phyloP scores from a whole-genome alignment of 208 protist species.

The Balamuthia mandrillaris region DNA sequence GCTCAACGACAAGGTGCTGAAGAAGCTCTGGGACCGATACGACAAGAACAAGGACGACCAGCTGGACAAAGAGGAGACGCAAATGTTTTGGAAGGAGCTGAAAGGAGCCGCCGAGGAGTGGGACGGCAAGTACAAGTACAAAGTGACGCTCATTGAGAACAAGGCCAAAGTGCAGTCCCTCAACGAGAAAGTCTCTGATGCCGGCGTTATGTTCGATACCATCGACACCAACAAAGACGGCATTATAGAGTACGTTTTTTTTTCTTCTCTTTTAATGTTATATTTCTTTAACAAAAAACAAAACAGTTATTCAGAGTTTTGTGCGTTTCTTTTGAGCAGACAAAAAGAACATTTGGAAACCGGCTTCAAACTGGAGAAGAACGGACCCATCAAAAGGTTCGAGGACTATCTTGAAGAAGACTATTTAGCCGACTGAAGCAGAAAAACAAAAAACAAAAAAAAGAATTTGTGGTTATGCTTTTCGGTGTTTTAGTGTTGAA shows the following conservation, averaged over 20 bases:
- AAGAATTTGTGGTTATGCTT: neutral
- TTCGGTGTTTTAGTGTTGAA: neutral
- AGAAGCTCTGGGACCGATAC: no score
- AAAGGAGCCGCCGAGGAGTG: neutral
- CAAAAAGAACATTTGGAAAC: neutral
- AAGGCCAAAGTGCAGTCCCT: neutral
- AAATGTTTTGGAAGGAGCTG: neutral
- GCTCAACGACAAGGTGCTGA: no score
- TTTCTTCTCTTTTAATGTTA: neutral
- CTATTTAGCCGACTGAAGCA: neutral
- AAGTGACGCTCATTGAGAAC: neutral
- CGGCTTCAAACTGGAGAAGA: neutral
- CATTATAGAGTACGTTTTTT: neutral
- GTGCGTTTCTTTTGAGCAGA: no score
- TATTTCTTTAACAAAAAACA: neutral
- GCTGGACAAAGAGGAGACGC: neutral
- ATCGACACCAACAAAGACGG: neutral
- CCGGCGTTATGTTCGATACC: neutral
- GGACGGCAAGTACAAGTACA: neutral
- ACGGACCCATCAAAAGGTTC: neutral
- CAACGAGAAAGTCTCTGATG: neutral
- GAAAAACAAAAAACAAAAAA: neutral
- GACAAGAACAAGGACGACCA: no score
- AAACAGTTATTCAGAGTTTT: neutral
- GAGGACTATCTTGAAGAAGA: conserved; percentile 16